These are phyloP conservation scores for Russula ochroleuca DNA, from an alignment of 768 basidiomycete species.

Conservation along the genomic window DNA sequence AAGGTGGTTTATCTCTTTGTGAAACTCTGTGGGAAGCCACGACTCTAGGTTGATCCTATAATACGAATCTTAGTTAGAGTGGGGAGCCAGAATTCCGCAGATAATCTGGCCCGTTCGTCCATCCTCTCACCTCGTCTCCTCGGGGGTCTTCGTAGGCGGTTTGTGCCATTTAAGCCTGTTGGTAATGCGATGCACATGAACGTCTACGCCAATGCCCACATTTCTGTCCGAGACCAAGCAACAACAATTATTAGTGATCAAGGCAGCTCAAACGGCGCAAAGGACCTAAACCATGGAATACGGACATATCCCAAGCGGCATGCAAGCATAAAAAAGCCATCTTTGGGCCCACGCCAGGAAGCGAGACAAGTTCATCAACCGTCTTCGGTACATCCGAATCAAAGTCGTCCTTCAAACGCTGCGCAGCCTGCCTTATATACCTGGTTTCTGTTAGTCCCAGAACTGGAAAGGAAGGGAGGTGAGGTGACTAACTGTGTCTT, in stretches of 20 bases:
- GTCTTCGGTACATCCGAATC: slow-evolving; percentile 85
- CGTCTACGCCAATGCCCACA: slow-evolving; percentile 90
- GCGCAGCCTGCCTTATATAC: slow-evolving; percentile 71
- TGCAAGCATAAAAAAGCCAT: slow-evolving; percentile 90
- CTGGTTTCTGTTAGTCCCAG: slow-evolving; percentile 36
- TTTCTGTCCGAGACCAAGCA: slow-evolving; percentile 46
- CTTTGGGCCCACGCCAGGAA: slow-evolving; percentile 93
- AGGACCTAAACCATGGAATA: not conserved
- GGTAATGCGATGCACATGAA: slow-evolving; percentile 93
- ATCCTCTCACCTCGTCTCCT: slow-evolving; percentile 68
- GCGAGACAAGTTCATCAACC: slow-evolving; percentile 78
- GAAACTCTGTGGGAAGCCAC: slow-evolving; percentile 73
- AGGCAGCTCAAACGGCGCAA: not conserved
- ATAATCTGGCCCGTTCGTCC: not conserved
- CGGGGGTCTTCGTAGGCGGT: slow-evolving; percentile 76
- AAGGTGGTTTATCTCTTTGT: slow-evolving; percentile 71
- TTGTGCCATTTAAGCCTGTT: slow-evolving; percentile 92
- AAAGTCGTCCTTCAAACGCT: slow-evolving; percentile 64
- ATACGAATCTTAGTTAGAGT: not conserved
- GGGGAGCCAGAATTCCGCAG: not conserved
- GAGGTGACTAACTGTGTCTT: slow-evolving; percentile 64
- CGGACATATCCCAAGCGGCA: slow-evolving; percentile 78
- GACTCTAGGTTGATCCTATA: slow-evolving; percentile 70
- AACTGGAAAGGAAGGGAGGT: not conserved
- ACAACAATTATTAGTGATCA: not conserved